Evolutionary conservation across 192 early-diverging fungal genomes (phyloP).

Genomic region (Rhizophagus clarus): DNA sequence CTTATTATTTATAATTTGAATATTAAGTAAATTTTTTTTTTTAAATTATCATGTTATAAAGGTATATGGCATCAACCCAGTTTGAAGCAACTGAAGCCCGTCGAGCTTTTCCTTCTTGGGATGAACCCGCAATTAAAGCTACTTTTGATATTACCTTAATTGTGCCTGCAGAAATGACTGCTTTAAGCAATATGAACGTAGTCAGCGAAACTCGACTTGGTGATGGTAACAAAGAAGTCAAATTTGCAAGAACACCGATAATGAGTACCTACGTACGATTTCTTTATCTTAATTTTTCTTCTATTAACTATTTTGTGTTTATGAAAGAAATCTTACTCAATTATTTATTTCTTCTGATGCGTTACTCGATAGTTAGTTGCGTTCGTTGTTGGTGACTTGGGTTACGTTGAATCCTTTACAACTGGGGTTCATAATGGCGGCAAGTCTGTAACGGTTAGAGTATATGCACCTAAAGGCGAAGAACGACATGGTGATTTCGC

Average conservation of each 20-base stretch:
- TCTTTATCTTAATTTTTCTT: background rate
- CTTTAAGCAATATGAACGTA: slow-evolving; percentile 92
- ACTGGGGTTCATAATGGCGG: slow-evolving; percentile 66
- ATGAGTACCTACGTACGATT: slow-evolving; percentile 88
- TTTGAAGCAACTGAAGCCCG: slow-evolving; percentile 94
- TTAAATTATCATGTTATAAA: slow-evolving; percentile 27
- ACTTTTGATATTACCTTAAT: slow-evolving; percentile 90
- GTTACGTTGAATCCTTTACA: slow-evolving; percentile 84
- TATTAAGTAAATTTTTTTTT: background rate
- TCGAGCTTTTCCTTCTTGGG: slow-evolving; percentile 94
- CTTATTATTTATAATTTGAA: background rate
- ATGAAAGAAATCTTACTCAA: background rate
- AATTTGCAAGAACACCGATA: slow-evolving; percentile 86
- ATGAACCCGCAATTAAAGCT: slow-evolving; percentile 95
- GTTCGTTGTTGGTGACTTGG: slow-evolving; percentile 89
- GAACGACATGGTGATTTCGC: slow-evolving; percentile 84
- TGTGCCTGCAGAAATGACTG: slow-evolving; percentile 73
- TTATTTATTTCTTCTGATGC: background rate
- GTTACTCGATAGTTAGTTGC: slow-evolving; percentile 65
- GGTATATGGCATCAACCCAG: slow-evolving; percentile 89
- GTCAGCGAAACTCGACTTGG: slow-evolving; percentile 62
- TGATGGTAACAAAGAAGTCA: slow-evolving; percentile 76
- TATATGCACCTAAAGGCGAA: slow-evolving; percentile 82
- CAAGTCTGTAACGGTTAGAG: slow-evolving; percentile 76
- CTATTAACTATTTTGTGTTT: too few species aligned